Percentiles rank a stretch among this genome's conserved stretches.
phyloP scores from a whole-genome alignment of 225 moss, liverwort and hornwort species.

The Physcomitrium patens region DNA sequence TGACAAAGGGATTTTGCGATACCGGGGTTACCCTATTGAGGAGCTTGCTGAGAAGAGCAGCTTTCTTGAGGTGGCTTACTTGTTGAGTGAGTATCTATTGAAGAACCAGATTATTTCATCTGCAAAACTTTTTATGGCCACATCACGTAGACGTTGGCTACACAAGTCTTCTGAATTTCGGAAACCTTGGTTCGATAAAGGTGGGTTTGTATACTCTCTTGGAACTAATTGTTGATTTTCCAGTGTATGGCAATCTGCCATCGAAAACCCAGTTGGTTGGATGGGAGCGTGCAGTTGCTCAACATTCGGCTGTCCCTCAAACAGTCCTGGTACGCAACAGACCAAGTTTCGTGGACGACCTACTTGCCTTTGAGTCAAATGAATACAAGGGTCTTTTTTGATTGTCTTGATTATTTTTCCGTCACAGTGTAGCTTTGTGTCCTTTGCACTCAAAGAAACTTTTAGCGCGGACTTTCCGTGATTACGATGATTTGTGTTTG shows the following conservation, averaged over 20 bases:
- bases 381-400: not conserved
- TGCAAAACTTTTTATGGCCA: not conserved
- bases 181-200: conserved; percentile 1
- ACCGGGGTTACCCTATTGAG: conserved; percentile 87
- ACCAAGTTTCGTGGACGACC: not conserved
- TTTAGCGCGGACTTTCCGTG: not conserved
- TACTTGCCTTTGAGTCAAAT: not conserved
- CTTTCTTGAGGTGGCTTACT: conserved; percentile 82
- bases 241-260: conserved; percentile 84
- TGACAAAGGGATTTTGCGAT: conserved; percentile 79
- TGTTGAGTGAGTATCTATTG: conserved; percentile 58
- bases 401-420: not conserved
- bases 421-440: not conserved
- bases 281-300: conserved; percentile 64
- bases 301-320: conserved; percentile 79
- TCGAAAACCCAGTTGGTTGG: conserved; percentile 57
- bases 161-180: not conserved
- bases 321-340: conserved; percentile 68
- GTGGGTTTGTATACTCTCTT: not conserved
- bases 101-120: not conserved
- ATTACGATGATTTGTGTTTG: not conserved
- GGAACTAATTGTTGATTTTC: conserved; percentile 17
- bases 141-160: not conserved
- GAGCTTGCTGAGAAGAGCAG: conserved; percentile 85
- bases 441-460: not conserved